Base-by-base conservation (phyloP, 768 basidiomycete species). In the Rossbeevera mucosa region DNA sequence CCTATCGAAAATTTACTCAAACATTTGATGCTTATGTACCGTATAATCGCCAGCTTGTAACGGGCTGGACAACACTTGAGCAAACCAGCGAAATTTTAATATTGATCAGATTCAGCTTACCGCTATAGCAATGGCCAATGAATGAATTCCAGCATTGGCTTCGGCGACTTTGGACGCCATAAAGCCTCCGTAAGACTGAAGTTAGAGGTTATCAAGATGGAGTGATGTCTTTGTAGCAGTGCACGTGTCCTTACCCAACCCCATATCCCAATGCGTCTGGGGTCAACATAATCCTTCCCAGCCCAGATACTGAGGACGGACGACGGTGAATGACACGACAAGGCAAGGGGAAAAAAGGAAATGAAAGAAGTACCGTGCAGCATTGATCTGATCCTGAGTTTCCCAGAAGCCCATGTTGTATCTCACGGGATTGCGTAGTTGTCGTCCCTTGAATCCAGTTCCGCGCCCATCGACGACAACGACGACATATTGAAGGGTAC, bases 101-200 rank as follows among this genome's bases (percentile, higher is more conserved):
- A 11, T 21, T 1, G 22, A 30, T 36, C 4, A 11, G 48, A 29
- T 22, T 47, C 36, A 3, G 76, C 88, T 65, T 60, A 92, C 91
- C 51, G 93, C 93, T 29, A 96, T 83, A 3, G 92, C 80, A 80
- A 95, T 96, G 6, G 90, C 91, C 43, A 98, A 74, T 4, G 87
- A 85, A 71, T 98, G 93, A 13, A 97, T 81, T 5, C 88, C 87
- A 14, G 90, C 93, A 65, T 91, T 78, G 5, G 91, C 87, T 72
- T 99, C 96, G 12, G 90, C 81, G 4, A 95, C 83, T 66, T 98
- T 98, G 52, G 87, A 82, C 50, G 88, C 88, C 88, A 98, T 91
- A 71, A 92, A 99, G 0, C 96, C 95, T 9, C 95, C 95, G 62
- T 94, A 97, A 8, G 90, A 93, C 94, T 94, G 59, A 13, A 25